A percentile compares a stretch with the other conserved stretches of the same genome.
Evolutionary conservation across 148 eudicot species (phyloP).

Genomic region (Fagopyrum esculentum): DNA sequence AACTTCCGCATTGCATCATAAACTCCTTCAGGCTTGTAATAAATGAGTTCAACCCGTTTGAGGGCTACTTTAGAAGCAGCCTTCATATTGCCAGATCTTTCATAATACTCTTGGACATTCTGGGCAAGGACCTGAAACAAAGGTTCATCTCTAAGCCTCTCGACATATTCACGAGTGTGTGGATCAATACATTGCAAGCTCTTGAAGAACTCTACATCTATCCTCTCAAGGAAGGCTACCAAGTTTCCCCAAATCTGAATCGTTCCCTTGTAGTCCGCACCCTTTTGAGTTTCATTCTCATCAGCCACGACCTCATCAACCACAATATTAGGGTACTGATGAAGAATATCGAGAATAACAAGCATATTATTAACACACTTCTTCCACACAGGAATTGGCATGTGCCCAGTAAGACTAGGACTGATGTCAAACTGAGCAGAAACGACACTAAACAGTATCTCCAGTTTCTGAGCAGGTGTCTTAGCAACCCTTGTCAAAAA

Average conservation of each 20-base stretch:
- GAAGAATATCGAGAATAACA: slow-evolving; percentile 61
- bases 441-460: slow-evolving; percentile 72
- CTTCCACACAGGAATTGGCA: slow-evolving; percentile 85
- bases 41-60: slow-evolving; percentile 63
- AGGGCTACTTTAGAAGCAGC: slow-evolving; percentile 72
- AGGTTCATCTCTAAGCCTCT: slow-evolving; percentile 81
- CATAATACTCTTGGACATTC: slow-evolving; percentile 66
- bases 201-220: slow-evolving; percentile 80
- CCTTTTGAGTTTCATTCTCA: slow-evolving; percentile 81
- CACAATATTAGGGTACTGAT: slow-evolving; percentile 62
- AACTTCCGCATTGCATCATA: slow-evolving; percentile 82
- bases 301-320: slow-evolving; percentile 78
- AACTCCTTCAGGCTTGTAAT: slow-evolving; percentile 76
- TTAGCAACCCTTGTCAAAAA: slow-evolving; percentile 86
- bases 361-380: slow-evolving; percentile 81
- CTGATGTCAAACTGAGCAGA: slow-evolving; percentile 92
- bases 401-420: slow-evolving; percentile 66
- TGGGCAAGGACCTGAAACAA: slow-evolving; percentile 62
- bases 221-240: slow-evolving; percentile 82
- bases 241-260: slow-evolving; percentile 84
- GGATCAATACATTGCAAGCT: slow-evolving; percentile 85
- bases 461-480: slow-evolving; percentile 94
- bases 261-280: slow-evolving; percentile 56
- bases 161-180: slow-evolving; percentile 75
- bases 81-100: slow-evolving; percentile 50